Conservation (phyloP, 2,329 filamentous ascomycete genomes). For the Penicillium frequentans region DNA sequence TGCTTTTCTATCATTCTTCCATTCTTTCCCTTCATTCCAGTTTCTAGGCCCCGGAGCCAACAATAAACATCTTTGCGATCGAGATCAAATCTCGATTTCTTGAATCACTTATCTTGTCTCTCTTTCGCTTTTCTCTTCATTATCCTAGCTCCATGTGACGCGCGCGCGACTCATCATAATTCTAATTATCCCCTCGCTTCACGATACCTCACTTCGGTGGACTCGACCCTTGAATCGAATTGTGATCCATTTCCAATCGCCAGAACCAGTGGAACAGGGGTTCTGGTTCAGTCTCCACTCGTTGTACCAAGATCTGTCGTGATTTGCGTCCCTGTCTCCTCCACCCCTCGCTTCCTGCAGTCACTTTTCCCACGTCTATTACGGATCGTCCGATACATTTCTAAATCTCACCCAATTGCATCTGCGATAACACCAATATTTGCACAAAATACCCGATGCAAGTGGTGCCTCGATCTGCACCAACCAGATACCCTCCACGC, state of each 20-base stretch:
- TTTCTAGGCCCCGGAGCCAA: not conserved
- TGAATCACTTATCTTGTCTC: not conserved
- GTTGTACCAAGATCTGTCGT: not conserved
- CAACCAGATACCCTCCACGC: not conserved
- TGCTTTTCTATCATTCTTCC: not conserved
- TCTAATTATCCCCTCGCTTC: constrained; percentile 5
- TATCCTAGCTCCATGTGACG: not conserved
- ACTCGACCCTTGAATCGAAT: not conserved
- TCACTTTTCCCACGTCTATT: constrained; percentile 4
- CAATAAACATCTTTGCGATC: not conserved
- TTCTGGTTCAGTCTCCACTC: not conserved
- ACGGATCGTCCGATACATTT: constrained; percentile 17
- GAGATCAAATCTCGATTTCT: not conserved
- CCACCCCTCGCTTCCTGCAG: constrained; percentile 24
- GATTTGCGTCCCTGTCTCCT: constrained; percentile 6
- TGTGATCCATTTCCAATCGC: not conserved
- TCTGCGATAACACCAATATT: not conserved
- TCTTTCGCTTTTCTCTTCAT: not conserved
- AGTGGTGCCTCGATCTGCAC: constrained; percentile 12
- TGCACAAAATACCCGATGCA: constrained; percentile 19
- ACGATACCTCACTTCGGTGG: not conserved
- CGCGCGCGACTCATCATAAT: constrained; percentile 13
- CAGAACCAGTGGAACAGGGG: not conserved
- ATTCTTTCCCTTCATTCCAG: constrained; percentile 15
- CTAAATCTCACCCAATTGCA: constrained; percentile 14